A percentile compares a stretch with the other conserved stretches of the same genome.
Evolutionary conservation across 2,329 filamentous ascomycete genomes (phyloP).

Genomic region (Cadophora malorum): DNA sequence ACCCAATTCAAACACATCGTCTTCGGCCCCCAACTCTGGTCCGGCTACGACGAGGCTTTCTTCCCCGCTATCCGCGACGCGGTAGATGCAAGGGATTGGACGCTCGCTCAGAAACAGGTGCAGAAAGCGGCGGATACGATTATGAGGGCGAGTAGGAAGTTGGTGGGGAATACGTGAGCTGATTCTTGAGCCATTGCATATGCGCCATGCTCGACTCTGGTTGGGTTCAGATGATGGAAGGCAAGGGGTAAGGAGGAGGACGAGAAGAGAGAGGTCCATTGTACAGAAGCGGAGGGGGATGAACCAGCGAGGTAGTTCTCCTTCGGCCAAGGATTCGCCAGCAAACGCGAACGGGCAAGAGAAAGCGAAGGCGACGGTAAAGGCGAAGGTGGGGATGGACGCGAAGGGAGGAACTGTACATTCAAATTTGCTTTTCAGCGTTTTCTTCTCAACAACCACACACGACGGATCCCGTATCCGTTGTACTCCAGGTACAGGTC

Average conservation of each 20-base stretch:
- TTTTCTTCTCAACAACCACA: no score
- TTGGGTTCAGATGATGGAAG: no score
- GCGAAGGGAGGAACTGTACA: background rate
- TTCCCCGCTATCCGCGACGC: slow-evolving; percentile 89
- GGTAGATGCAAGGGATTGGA: slow-evolving; percentile 75
- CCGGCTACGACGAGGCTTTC: slow-evolving; percentile 68
- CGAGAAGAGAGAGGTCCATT: background rate
- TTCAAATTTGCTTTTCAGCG: slow-evolving; percentile 12
- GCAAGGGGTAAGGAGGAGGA: background rate
- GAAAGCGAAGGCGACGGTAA: background rate
- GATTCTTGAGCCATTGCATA: no score
- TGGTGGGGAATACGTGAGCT: slow-evolving; percentile 40
- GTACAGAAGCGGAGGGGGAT: background rate
- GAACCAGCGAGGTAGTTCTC: no score
- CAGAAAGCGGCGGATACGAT: slow-evolving; percentile 75
- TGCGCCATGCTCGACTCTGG: no score
- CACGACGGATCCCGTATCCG: no score
- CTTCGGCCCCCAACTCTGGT: slow-evolving; percentile 83
- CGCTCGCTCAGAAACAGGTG: slow-evolving; percentile 69
- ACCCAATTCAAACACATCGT: slow-evolving; percentile 94
- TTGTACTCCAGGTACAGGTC: background rate
- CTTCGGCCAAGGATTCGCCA: no score
- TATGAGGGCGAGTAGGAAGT: slow-evolving; percentile 56
- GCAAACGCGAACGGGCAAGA: no score
- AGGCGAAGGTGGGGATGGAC: background rate